phyloP scores from a whole-genome alignment of 2,329 filamentous ascomycete species.

The Incumbomyces lentus region DNA sequence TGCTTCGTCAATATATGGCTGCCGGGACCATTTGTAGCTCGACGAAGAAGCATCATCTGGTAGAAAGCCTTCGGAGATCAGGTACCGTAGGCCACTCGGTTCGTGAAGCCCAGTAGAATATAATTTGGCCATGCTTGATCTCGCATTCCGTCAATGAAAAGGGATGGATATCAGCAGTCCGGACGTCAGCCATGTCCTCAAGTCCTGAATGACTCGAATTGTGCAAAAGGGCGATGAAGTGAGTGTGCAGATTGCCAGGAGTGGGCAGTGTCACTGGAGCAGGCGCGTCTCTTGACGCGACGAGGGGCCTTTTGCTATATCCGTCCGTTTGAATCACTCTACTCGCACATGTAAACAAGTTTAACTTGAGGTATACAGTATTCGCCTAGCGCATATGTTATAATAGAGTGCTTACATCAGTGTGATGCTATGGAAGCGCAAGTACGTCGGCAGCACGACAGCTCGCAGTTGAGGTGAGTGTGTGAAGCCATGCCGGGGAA shows the following conservation, averaged over 20 bases:
- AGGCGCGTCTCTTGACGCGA: too few species aligned
- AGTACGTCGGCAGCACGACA: conserved; percentile 30
- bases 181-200: not conserved
- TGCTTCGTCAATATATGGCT: conserved; percentile 27
- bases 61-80: conserved; percentile 70
- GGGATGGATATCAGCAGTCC: not conserved
- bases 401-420: not conserved
- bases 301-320: too few species aligned
- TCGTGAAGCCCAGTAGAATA: conserved; percentile 85
- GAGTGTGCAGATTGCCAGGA: not conserved
- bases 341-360: too few species aligned
- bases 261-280: too few species aligned
- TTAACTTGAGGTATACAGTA: too few species aligned
- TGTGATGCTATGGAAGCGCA: conserved; percentile 25
- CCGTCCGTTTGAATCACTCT: too few species aligned
- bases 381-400: too few species aligned
- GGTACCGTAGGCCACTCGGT: conserved; percentile 71
- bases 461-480: conserved; percentile 33
- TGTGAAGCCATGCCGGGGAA: not conserved
- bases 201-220: too few species aligned
- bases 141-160: not conserved
- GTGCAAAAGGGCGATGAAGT: not conserved
- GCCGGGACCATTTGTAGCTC: conserved; percentile 59
- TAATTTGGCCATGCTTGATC: conserved; percentile 66
- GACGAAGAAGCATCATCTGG: conserved; percentile 54